Evolutionary conservation across 202 grass and related monocot species (phyloP), one percentile per base, ranked within the genome.

Genomic region (Musa balbisiana): DNA sequence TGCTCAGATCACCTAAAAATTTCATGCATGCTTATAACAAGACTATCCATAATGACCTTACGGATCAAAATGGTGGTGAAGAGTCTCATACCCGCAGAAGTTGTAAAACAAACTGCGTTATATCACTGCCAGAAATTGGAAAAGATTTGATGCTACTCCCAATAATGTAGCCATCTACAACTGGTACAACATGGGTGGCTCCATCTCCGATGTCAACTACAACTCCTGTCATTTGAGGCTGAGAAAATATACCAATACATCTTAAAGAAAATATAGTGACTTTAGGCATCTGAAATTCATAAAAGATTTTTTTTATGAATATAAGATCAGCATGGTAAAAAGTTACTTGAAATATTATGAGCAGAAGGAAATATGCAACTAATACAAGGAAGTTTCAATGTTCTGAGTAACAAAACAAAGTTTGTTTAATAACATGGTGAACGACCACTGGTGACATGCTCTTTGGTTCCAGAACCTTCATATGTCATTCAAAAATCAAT

Each of bases 171-270:
- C 94, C 94, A 76, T 98, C 91, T n/a, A 98, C 91, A 78, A 98
- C 94, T 13, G 94, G 94, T 63, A 98, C 94, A 4, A 98, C 75
- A 65, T 98, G 90, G 16, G 91, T 79, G 64, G 91, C 80, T 71
- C 94, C 91, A 84, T 98, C 87, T 81, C 94, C 94, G 68, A 98
- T 94, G 81, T 98, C 94, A 80, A 98, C 88, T 82, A 94, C 91
- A 64, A 94, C 94, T 80, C 94, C 94, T 91, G 94, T 98, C 90
- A 93, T 98, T 87, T 93, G 91, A 92, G 87, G 86, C 94, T 98
- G 90, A 91, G 55, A 80, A 83, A 83, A 83, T 81, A 80, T 85
- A 87, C 84, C 76, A 74, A 79, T 88, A 76, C 83, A 82, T 76
- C 26, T 50, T 90, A 84, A 85, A 91, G 43, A 69, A 78, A 68